A percentile compares a stretch with the other conserved stretches of the same genome.
These are phyloP conservation scores for Penicillium sp. DNA, from an alignment of 2,329 filamentous ascomycete species.

Conservation along the genomic window DNA sequence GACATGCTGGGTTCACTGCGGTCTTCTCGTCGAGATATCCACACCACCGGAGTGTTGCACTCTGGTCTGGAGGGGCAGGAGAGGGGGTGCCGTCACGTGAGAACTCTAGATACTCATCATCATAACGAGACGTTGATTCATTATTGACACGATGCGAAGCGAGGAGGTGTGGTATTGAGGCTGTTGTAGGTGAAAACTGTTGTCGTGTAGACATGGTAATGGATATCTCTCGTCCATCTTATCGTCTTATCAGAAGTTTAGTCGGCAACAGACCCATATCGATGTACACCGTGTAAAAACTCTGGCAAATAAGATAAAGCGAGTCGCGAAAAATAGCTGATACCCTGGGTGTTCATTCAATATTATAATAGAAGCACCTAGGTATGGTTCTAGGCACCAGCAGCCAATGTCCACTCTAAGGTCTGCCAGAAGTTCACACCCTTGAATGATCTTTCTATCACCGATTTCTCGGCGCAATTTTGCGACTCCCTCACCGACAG, in stretches of 20 bases:
- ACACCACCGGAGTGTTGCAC: background rate
- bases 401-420: background rate
- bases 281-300: background rate
- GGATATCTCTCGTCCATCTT: background rate
- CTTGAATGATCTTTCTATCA: background rate
- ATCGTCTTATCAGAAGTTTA: background rate
- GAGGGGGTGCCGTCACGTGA: conserved; percentile 22
- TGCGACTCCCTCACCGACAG: conserved; percentile 34
- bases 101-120: conserved; percentile 3
- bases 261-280: background rate
- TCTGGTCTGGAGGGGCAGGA: background rate
- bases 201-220: background rate
- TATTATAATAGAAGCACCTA: background rate
- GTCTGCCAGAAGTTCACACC: background rate
- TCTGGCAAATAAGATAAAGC: background rate
- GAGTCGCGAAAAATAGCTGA: background rate
- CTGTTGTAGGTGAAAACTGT: background rate
- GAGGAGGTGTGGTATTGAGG: conserved; percentile 7
- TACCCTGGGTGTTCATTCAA: background rate
- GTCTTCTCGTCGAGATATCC: background rate
- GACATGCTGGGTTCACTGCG: conserved; percentile 20
- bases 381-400: background rate
- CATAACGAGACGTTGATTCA: conserved; percentile 12
- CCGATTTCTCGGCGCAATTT: background rate
- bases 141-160: conserved; percentile 8